Evolutionary conservation across 192 early-diverging fungal species (phyloP).

Genomic region (Pilobolus umbonatus): DNA sequence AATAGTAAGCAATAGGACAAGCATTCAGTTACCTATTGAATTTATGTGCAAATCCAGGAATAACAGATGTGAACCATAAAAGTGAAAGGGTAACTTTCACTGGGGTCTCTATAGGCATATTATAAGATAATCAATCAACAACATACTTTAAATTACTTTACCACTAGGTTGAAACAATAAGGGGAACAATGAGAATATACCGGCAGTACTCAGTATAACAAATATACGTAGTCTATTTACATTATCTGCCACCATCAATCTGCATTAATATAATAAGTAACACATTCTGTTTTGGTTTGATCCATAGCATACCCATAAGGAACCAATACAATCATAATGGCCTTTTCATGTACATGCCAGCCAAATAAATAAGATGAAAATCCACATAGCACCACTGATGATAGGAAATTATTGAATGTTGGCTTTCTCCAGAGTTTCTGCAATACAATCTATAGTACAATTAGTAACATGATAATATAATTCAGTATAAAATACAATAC

Average conservation of each 20-base stretch:
- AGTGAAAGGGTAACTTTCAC: conserved; percentile 26
- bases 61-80: conserved; percentile 27
- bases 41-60: conserved; percentile 15
- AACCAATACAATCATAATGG: conserved; percentile 74
- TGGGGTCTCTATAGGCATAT: conserved; percentile 27
- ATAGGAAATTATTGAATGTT: conserved; percentile 57
- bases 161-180: conserved; percentile 62
- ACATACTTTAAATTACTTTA: conserved; percentile 22
- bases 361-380: conserved; percentile 91
- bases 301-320: conserved; percentile 49
- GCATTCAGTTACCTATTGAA: conserved; percentile 31
- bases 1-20: too few relatives aligned
- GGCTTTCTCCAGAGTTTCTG: conserved; percentile 52
- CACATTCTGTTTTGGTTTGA: not conserved
- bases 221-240: conserved; percentile 49
- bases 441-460: conserved; percentile 46
- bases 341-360: conserved; percentile 99
- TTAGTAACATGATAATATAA: not conserved
- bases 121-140: not conserved
- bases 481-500: conserved; percentile 27
- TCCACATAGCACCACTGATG: conserved; percentile 71
- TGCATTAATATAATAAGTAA: conserved; percentile 25
- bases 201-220: conserved; percentile 56
- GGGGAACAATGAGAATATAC: conserved; percentile 65
- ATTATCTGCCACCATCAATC: conserved; percentile 46